Base-by-base conservation (phyloP, 2,329 filamentous ascomycete genomes). In the Botrytis fragariae region DNA sequence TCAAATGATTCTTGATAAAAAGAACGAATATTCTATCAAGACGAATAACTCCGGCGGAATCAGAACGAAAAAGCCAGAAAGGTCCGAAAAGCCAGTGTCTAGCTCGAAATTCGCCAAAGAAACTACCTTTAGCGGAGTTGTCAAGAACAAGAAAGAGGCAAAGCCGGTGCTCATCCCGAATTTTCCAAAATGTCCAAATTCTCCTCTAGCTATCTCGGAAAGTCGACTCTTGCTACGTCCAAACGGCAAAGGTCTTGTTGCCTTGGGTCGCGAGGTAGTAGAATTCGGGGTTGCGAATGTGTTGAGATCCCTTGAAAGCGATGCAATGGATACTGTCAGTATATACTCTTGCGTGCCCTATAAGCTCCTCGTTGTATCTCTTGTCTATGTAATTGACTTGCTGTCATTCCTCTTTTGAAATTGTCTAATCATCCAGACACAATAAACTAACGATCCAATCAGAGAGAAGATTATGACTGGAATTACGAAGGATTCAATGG, bases 401-500 rank as follows among this genome's bases (percentile, higher is more conserved):
- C 25, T 57, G 18, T 5, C 6, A 57, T 4, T 16, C 5, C 10
- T 29, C 25, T 57, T 42, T 20, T 25, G 10, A 4, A 12, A 44
- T 18, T 12, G 25, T 18, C 51, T n/a, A n/a, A 57, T 22, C 6
- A 22, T 29, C 16, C 8, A 42, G 22, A 54, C 25, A 14, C n/a
- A 64, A 74, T 29, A 32, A 68, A 32, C 65, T 57, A 44, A 69
- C 35, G 6, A 57, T 18, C n/a, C 35, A 32, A 69, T 42, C 37
- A 69, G 48, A n/a, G 37, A 22, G 65, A 69, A 69, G 65, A 69
- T 69, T 69, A 69, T 51, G 48, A 42, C 35, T 57, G 65, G 65
- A n/a, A 42, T 20, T 69, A 32, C 65, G 16, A 51, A 9, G 65
- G 65, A 32, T 69, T 69, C 65, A 29, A 69, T 42, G 65, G 48